phyloP scores from a whole-genome alignment of 495 filamentous ascomycete species.

The Neurospora pannonica region DNA sequence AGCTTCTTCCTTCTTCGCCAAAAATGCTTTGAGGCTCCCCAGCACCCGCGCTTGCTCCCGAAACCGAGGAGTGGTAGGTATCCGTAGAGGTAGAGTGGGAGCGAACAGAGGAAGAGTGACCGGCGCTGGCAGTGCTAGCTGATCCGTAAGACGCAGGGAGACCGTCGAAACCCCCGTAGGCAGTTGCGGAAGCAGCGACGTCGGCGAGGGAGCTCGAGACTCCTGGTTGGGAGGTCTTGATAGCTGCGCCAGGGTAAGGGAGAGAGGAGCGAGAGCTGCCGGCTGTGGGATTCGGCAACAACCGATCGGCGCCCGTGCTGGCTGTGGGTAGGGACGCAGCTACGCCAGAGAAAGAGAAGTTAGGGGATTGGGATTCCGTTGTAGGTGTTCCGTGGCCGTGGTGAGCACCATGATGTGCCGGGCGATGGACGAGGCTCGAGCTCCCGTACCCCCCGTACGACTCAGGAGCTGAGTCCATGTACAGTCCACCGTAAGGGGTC shows the following conservation, averaged over 20 bases:
- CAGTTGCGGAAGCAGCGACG: slow-evolving; percentile 13
- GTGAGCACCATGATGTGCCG: slow-evolving; percentile 14
- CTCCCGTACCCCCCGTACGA: slow-evolving; percentile 19
- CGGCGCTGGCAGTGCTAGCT: neutral
- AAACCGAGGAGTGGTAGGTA: slow-evolving; percentile 4
- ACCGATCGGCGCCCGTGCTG: slow-evolving; percentile 22
- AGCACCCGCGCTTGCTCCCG: slow-evolving; percentile 4
- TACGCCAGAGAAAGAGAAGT: slow-evolving; percentile 30
- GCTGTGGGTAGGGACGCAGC: slow-evolving; percentile 29
- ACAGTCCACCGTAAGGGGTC: slow-evolving; percentile 19
- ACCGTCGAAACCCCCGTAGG: slow-evolving; percentile 5
- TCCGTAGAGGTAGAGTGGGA: slow-evolving; percentile 7
- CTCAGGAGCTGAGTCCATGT: slow-evolving; percentile 22
- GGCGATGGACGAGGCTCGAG: slow-evolving; percentile 25
- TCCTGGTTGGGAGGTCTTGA: slow-evolving; percentile 10
- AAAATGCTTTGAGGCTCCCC: slow-evolving; percentile 9
- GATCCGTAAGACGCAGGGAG: slow-evolving; percentile 6
- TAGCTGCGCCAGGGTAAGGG: slow-evolving; percentile 14
- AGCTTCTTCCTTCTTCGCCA: slow-evolving; percentile 12
- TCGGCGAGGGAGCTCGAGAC: slow-evolving; percentile 13
- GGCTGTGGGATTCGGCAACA: slow-evolving; percentile 27
- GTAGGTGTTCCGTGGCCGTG: slow-evolving; percentile 6
- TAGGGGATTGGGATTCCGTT: slow-evolving; percentile 19
- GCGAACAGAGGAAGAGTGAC: slow-evolving; percentile 7
- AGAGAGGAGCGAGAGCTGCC: slow-evolving; percentile 16